These are phyloP conservation scores for Chionographis japonica DNA, from an alignment of 106 monocot genomes.

Conservation along the genomic window DNA sequence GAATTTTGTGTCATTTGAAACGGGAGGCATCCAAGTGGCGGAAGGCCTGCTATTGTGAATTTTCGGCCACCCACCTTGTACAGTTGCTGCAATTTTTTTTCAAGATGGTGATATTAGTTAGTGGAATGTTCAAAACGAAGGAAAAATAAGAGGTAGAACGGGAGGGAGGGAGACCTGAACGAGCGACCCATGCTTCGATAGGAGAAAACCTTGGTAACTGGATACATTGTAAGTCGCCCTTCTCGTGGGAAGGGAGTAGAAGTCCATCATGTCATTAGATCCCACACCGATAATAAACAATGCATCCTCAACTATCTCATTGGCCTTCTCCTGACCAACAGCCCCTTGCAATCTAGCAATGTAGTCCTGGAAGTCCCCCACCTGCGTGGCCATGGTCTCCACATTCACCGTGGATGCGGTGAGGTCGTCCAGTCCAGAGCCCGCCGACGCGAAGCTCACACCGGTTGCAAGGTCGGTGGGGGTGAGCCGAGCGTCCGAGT, in stretches of 20 bases:
- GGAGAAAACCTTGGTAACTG: conserved; percentile 18
- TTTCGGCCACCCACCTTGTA: conserved; percentile 25
- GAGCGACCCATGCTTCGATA: neutral
- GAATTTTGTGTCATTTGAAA: conserved; percentile 2
- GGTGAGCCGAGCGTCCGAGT: conserved; percentile 5
- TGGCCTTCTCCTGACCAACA: neutral
- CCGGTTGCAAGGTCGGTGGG: conserved; percentile 28
- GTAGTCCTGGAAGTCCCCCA: conserved; percentile 16
- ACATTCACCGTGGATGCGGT: conserved; percentile 2
- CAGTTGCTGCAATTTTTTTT: conserved; percentile 11
- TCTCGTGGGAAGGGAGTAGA: neutral
- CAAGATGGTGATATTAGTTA: too few relatives aligned
- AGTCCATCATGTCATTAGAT: conserved; percentile 24
- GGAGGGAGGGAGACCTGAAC: too few relatives aligned
- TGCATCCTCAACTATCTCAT: neutral
- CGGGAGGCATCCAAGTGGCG: conserved; percentile 34
- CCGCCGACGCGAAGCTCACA: conserved; percentile 47
- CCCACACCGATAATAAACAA: conserved; percentile 13
- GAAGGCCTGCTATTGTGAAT: conserved; percentile 27
- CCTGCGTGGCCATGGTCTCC: conserved; percentile 2
- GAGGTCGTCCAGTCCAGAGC: conserved; percentile 26
- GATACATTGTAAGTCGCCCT: neutral
- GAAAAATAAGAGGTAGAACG: too few relatives aligned
- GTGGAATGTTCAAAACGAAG: too few relatives aligned
- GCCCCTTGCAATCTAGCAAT: neutral